Conservation (phyloP, 2,329 filamentous ascomycete genomes). For the Sphaerulina musiva region DNA sequence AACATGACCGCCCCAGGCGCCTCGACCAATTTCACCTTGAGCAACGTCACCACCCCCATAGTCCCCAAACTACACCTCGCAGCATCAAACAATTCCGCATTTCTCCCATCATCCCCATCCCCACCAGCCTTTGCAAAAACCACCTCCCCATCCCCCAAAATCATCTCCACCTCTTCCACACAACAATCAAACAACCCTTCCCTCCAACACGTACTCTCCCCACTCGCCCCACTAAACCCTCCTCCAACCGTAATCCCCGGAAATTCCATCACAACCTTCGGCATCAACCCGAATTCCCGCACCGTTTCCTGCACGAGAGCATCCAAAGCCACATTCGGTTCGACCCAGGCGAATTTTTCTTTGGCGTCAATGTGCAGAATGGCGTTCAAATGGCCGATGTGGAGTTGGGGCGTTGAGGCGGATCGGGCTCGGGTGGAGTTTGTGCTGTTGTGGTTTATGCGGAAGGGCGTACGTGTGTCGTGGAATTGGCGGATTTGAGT, state of each 20-base stretch:
- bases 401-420: constrained; percentile 39
- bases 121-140: constrained; percentile 49
- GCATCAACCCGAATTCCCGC: constrained; percentile 47
- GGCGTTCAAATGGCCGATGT: constrained; percentile 42
- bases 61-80: constrained; percentile 60
- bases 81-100: constrained; percentile 56
- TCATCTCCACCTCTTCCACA: constrained; percentile 55
- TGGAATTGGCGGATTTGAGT: too few relatives aligned
- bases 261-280: constrained; percentile 63
- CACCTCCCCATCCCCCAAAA: constrained; percentile 55
- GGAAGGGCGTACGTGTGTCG: constrained; percentile 35
- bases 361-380: constrained; percentile 40
- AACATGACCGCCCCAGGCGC: constrained; percentile 45
- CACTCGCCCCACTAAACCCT: constrained; percentile 58
- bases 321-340: constrained; percentile 65
- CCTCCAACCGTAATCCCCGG: constrained; percentile 63
- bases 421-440: constrained; percentile 41
- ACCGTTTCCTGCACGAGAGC: constrained; percentile 53
- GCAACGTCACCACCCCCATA: constrained; percentile 57
- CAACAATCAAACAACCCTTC: constrained; percentile 60
- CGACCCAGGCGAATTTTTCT: constrained; percentile 46
- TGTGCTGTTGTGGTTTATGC: constrained; percentile 52
- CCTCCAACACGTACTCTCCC: constrained; percentile 60
- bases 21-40: constrained; percentile 42
- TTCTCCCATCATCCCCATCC: constrained; percentile 50